A percentile compares a stretch with the other conserved stretches of the same genome.
These are phyloP conservation scores for Aspergillus avenaceus DNA, from an alignment of 495 filamentous ascomycete genomes.

Conservation along the genomic window DNA sequence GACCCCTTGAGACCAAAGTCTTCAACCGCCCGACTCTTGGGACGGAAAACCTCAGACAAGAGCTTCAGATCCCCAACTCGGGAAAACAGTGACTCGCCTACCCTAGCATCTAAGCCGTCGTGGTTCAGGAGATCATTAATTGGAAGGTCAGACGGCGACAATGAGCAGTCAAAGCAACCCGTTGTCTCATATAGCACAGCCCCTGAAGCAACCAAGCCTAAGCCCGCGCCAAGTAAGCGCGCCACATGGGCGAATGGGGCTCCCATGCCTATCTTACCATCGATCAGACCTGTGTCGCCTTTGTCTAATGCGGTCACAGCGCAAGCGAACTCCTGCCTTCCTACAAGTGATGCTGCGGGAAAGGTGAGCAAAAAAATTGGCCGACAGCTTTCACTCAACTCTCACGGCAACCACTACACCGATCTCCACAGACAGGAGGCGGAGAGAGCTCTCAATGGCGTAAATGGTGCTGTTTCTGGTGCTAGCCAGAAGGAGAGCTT, in stretches of 20 bases:
- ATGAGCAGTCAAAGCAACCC: conserved; percentile 32
- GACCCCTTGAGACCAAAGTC: conserved; percentile 93
- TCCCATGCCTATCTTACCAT: conserved; percentile 96
- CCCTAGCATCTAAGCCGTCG: conserved; percentile 75
- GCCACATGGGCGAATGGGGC: conserved; percentile 88
- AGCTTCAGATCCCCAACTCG: conserved; percentile 55
- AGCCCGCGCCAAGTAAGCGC: conserved; percentile 64
- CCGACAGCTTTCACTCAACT: conserved; percentile 91
- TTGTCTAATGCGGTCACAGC: conserved; percentile 89
- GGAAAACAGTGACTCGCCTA: conserved; percentile 63
- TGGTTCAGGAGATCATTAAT: conserved; percentile 97
- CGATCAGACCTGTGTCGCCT: conserved; percentile 91
- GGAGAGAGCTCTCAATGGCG: conserved; percentile 85
- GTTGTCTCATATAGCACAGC: conserved; percentile 51
- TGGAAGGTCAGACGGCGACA: conserved; percentile 56
- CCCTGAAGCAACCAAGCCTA: conserved; percentile 52
- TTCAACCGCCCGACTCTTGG: conserved; percentile 75
- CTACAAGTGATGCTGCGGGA: conserved; percentile 37
- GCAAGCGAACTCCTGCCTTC: conserved; percentile 58
- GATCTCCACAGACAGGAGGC: conserved; percentile 88
- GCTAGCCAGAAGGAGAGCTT: conserved; percentile 85
- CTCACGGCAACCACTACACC: conserved; percentile 83
- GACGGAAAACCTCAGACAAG: conserved; percentile 82
- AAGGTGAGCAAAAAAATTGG: conserved; percentile 89
- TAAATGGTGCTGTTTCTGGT: conserved; percentile 45